Conservation (phyloP, 2,329 filamentous ascomycete genomes). For the Dothiorella sarmentorum region DNA sequence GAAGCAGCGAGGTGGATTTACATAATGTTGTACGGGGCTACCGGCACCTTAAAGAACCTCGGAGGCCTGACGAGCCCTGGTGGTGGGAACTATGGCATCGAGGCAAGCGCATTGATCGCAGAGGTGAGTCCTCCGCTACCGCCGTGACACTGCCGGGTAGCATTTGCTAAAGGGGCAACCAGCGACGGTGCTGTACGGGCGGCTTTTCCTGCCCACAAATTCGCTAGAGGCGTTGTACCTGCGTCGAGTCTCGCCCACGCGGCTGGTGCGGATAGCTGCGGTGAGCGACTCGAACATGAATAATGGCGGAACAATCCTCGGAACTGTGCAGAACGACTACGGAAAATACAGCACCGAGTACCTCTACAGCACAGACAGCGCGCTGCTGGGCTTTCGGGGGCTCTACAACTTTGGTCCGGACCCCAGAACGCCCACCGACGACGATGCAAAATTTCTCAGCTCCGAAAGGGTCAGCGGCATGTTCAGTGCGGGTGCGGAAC, state of each 20-base stretch:
- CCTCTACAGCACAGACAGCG: conserved; percentile 87
- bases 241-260: conserved; percentile 69
- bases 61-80: conserved; percentile 48
- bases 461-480: conserved; percentile 68
- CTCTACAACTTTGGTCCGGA: conserved; percentile 93
- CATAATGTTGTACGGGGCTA: conserved; percentile 79
- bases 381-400: conserved; percentile 79
- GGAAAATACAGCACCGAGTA: conserved; percentile 88
- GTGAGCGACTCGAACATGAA: conserved; percentile 69
- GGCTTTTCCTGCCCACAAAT: conserved; percentile 78
- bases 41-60: conserved; percentile 67
- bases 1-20: conserved; percentile 72
- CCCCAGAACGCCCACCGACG: conserved; percentile 38
- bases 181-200: conserved; percentile 68
- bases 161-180: conserved; percentile 25
- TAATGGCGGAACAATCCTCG: conserved; percentile 73
- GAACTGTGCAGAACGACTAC: conserved; percentile 73
- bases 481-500: conserved; percentile 85
- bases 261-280: conserved; percentile 75
- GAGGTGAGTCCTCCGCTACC: conserved; percentile 34
- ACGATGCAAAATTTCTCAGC: conserved; percentile 24
- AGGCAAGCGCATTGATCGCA: conserved; percentile 49
- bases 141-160: conserved; percentile 10
- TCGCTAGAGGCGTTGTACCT: conserved; percentile 84
- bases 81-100: conserved; percentile 55